phyloP scores from a whole-genome alignment of 1,284 basidiomycete species.

The Sanghuangporus weigelae region DNA sequence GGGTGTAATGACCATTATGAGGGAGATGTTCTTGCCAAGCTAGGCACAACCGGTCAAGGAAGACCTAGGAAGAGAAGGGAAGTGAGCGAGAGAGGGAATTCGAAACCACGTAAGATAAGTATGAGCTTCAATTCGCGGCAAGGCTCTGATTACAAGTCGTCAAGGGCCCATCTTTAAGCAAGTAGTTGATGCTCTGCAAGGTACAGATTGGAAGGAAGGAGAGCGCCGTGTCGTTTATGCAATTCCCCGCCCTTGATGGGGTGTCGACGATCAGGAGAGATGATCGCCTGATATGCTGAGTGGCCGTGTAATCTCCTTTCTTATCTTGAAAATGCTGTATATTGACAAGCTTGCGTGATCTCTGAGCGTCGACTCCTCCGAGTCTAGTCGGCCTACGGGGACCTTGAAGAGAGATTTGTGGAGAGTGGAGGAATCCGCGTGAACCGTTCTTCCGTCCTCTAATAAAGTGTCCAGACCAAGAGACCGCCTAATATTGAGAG shows the following conservation, averaged over 20 bases:
- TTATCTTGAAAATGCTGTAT: neutral
- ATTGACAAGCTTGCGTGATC: neutral
- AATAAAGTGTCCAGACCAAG: neutral
- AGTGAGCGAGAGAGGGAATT: neutral
- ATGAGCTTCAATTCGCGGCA: neutral
- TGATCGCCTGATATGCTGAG: neutral
- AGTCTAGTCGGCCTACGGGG: no score
- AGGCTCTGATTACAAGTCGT: neutral
- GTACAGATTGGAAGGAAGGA: neutral
- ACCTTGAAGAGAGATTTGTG: neutral
- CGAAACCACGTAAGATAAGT: neutral
- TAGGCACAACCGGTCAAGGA: neutral
- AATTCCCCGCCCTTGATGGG: neutral
- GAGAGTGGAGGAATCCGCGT: neutral
- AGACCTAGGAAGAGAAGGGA: neutral
- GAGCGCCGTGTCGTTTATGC: no score
- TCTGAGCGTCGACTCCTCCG: neutral
- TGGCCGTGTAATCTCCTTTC: neutral
- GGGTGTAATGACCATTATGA: neutral
- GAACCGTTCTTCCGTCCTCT: neutral
- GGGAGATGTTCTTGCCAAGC: neutral
- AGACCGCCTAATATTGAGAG: neutral
- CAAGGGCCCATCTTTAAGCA: neutral
- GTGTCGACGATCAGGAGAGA: neutral
- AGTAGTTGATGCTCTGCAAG: neutral